Conservation (phyloP, 495 filamentous ascomycete genomes). For the Xylaria telfairii region DNA sequence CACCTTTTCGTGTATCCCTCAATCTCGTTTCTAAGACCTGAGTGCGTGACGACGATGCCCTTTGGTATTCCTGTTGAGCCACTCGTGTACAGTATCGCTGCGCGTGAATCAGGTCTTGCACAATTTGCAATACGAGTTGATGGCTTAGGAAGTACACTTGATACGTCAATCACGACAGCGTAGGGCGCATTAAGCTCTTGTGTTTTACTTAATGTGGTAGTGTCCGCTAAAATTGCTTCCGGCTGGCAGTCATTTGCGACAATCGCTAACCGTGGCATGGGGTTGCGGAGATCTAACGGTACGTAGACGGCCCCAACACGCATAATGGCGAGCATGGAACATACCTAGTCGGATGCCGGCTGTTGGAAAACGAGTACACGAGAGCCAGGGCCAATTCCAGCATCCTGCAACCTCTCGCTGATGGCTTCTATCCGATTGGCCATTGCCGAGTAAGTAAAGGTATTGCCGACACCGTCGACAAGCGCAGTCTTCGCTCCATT, state of each 20-base stretch:
- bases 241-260: conserved; percentile 29
- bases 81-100: conserved; percentile 54
- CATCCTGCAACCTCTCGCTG: conserved; percentile 4
- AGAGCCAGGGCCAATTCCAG: conserved; percentile 14
- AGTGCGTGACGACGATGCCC: conserved; percentile 47
- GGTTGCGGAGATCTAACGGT: conserved; percentile 55
- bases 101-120: conserved; percentile 13
- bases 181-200: conserved; percentile 23
- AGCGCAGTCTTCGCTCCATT: conserved; percentile 27
- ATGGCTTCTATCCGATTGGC: conserved; percentile 27
- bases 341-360: conserved; percentile 51
- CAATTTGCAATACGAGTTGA: not conserved
- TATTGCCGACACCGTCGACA: conserved; percentile 26
- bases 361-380: conserved; percentile 41
- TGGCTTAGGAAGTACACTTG: not conserved
- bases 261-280: conserved; percentile 29
- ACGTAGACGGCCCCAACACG: conserved; percentile 57
- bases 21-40: conserved; percentile 30
- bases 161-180: not conserved
- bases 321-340: conserved; percentile 60
- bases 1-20: conserved; percentile 24
- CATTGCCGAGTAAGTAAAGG: conserved; percentile 29
- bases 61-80: conserved; percentile 56
- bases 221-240: conserved; percentile 48
- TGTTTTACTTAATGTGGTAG: conserved; percentile 44